Evolutionary conservation across 2,329 filamentous ascomycete genomes (phyloP).

Genomic region (Blastomyces percursus): DNA sequence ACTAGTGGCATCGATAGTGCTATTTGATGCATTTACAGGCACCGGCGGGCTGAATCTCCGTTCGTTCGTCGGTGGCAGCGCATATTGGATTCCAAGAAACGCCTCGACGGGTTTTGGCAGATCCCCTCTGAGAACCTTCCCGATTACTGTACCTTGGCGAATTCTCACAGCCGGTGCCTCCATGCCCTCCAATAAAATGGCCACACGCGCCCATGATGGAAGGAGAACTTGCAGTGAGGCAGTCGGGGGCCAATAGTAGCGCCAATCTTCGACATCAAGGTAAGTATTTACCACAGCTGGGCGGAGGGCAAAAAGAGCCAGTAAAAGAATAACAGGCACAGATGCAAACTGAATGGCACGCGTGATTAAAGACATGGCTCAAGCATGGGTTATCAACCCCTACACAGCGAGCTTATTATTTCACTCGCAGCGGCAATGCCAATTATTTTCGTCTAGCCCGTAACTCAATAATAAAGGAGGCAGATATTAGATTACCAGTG

Average conservation of each 20-base stretch:
- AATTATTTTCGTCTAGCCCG: background rate
- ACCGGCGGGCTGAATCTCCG: slow-evolving; percentile 36
- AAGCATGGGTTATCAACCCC: background rate
- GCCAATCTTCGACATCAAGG: background rate
- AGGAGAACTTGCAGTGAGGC: background rate
- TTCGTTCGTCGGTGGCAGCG: slow-evolving; percentile 37
- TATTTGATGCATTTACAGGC: slow-evolving; percentile 18
- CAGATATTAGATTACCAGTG: background rate
- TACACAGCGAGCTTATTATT: background rate
- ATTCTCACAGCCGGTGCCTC: slow-evolving; percentile 14
- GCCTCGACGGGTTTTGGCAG: slow-evolving; percentile 23
- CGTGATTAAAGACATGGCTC: background rate
- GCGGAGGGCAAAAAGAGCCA: background rate
- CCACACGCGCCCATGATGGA: background rate
- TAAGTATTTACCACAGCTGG: background rate
- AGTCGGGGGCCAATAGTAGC: background rate
- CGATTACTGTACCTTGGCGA: slow-evolving; percentile 23
- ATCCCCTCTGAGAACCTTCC: slow-evolving; percentile 17
- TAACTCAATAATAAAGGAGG: background rate
- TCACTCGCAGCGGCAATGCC: background rate
- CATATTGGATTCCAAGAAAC: slow-evolving; percentile 43
- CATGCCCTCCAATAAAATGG: slow-evolving; percentile 23
- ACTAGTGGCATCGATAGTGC: slow-evolving; percentile 27
- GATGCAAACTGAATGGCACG: background rate
- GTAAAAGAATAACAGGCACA: background rate